Base-by-base conservation (phyloP, 2,329 filamentous ascomycete genomes). In the Fusarium subglutinans region DNA sequence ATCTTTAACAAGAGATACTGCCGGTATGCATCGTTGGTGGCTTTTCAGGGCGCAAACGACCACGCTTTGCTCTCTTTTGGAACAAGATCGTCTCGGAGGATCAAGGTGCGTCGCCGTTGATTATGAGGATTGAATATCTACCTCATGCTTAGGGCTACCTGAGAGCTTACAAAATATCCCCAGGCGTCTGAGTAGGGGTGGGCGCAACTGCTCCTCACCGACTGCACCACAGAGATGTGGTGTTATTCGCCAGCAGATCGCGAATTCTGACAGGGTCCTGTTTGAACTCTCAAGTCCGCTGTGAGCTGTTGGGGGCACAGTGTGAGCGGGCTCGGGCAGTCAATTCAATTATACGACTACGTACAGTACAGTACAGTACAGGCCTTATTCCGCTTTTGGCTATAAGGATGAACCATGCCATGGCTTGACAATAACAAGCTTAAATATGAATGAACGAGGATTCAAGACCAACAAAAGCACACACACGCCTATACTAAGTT, bases 11-110 rank as follows among this genome's bases (percentile, higher is more conserved):
- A 41, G 40, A 54, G 63, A 60, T 61, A 61, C 20, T 35, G 33
- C 41, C 13, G 33, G 50, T 26, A 37, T 37, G 33, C 43, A 38
- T 70, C 14, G 56, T 69, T 69, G 68, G 72, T 69, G 67, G 55
- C 35, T 70, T 55, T 40, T 45, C 54, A 53, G 40, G 60, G 24
- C 28, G 41, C 44, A 56, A 50, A 58, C 58, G 63, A 47, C 44
- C 41, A 35, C 43, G 24, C 38, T 62, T 59, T 62, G 37, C 58
- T 69, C 45, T 26, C 30, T 40, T 58, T 54, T 50, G 15, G 24
- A 66, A 57, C 60, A 44, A 57, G 62, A 70, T 59, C 48, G 33
- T 18, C 45, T 48, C 45, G 20, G 33, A 33, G 14, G 22, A 44
- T 58, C 8, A 48, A 38, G 55, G 56, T 53, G 38, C 33, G 50